A percentile compares a stretch with the other conserved stretches of the same genome.
Conservation (phyloP, 768 basidiomycete genomes). For the Mycena belliarum region DNA sequence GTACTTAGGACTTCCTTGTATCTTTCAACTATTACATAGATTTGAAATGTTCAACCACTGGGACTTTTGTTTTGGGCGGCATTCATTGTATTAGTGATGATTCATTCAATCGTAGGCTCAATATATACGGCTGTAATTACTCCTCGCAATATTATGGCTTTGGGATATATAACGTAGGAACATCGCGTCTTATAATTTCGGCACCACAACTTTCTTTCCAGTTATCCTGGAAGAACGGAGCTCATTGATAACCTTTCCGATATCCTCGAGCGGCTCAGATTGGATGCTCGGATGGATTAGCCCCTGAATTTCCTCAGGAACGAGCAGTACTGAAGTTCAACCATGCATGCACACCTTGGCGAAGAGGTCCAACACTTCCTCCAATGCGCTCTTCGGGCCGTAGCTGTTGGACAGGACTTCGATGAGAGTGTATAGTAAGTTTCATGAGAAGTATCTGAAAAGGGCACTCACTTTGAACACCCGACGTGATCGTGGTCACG, state of each 20-base stretch:
- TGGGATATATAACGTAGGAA: no score
- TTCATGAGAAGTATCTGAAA: no score
- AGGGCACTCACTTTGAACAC: not conserved
- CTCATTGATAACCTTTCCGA: conserved; percentile 10
- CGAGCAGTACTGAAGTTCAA: not conserved
- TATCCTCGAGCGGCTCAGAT: conserved; percentile 2
- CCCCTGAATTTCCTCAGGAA: not conserved
- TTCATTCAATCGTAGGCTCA: no score
- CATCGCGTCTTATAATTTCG: no score
- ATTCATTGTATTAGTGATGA: no score
- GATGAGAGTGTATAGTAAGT: no score
- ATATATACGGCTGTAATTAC: no score
- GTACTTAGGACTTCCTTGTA: no score
- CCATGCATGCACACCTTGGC: not conserved
- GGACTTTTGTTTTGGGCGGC: no score
- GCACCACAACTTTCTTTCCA: conserved; percentile 4
- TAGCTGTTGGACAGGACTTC: not conserved
- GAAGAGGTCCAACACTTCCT: conserved; percentile 13
- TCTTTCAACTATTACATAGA: no score
- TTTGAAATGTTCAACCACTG: no score
- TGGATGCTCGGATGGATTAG: not conserved
- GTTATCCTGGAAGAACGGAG: conserved; percentile 3
- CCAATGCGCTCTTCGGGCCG: not conserved
- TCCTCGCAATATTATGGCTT: no score
- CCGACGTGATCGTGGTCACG: not conserved